Base-by-base conservation (phyloP, 228 moss, liverwort and hornwort species). In the Sphagnum fallax region DNA sequence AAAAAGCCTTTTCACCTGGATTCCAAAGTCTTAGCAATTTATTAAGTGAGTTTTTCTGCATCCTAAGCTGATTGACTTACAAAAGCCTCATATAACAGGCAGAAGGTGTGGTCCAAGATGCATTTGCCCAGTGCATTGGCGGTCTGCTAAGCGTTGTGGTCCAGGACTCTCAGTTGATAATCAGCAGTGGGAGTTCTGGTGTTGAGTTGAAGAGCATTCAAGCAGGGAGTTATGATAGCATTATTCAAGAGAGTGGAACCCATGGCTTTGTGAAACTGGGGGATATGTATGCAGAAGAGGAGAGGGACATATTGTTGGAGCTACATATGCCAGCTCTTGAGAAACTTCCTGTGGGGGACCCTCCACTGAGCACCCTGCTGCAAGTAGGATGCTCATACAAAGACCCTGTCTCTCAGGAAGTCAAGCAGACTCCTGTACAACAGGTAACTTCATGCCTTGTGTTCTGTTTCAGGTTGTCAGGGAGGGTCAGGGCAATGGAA, bases 121-220 rank as follows among this genome's bases (percentile, higher is more conserved):
- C 83, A 14, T 83, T 83, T 60, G 83, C 83, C 4, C 83, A 83
- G 60, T 83, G 83, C 72, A 79, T 83, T 64, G 83, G 83, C 0
- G 83, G 83, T 10, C 58, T 83, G 16, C 79, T 83, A 49, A 83
- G 83, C 61, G 79, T 83, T 0, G 73, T 79, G 48, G 66, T 79
- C 51, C 79, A 79, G 76, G 71, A 74, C 52, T 69, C 76, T 6
- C 68, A 74, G n/a, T 67, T 83, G 2, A 61, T 51, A 10, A 65
- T 83, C 6, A 58, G 55, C 18, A 69, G 70, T 15, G 71, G 49
- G 9, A 79, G 68, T 8, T 65, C 64, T 0, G 76, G 76, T 50
- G 71, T 79, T 49, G 15, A 76, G 63, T 52, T 83, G 51, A 79
- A 52, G 52, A 74, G 68, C 15, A 63, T 83, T 50, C 62, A 77